Evolutionary conservation across 169 alveolate genomes (phyloP).

Genomic region (Blepharisma undulans): DNA sequence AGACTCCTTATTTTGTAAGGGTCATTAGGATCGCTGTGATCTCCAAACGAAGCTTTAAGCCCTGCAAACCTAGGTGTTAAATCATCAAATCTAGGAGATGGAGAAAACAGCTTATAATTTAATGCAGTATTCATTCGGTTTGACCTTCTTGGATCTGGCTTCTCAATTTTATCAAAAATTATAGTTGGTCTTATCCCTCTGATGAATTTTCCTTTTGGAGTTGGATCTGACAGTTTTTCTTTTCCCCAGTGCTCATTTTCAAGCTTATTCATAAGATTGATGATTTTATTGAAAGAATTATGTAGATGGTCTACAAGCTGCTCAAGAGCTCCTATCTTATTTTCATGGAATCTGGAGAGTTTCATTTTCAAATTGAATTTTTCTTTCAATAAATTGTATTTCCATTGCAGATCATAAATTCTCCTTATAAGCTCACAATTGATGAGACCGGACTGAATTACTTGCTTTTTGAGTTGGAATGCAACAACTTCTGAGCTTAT

Average conservation of each 20-base stretch:
- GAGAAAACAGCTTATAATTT: background rate
- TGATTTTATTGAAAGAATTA: background rate
- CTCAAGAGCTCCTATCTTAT: background rate
- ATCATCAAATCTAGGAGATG: background rate
- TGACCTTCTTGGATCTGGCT: background rate
- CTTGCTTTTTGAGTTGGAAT: background rate
- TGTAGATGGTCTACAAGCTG: background rate
- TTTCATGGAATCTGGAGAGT: background rate
- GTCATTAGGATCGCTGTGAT: background rate
- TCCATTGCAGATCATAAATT: background rate
- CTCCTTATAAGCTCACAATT: background rate
- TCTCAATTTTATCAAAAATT: background rate
- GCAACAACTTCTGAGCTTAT: background rate
- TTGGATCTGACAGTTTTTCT: background rate
- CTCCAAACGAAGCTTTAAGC: background rate
- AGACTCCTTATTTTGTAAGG: background rate
- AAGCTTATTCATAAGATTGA: background rate
- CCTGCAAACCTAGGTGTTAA: background rate
- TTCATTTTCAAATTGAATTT: background rate
- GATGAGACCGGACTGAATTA: conserved; percentile 2
- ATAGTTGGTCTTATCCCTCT: background rate
- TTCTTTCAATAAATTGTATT: conserved; percentile 10
- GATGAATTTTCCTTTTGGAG: background rate
- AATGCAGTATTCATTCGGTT: background rate
- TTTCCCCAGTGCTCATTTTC: background rate